phyloP scores from a whole-genome alignment of 2,329 filamentous ascomycete genomes.

The Neodidymelliopsis sp. region DNA sequence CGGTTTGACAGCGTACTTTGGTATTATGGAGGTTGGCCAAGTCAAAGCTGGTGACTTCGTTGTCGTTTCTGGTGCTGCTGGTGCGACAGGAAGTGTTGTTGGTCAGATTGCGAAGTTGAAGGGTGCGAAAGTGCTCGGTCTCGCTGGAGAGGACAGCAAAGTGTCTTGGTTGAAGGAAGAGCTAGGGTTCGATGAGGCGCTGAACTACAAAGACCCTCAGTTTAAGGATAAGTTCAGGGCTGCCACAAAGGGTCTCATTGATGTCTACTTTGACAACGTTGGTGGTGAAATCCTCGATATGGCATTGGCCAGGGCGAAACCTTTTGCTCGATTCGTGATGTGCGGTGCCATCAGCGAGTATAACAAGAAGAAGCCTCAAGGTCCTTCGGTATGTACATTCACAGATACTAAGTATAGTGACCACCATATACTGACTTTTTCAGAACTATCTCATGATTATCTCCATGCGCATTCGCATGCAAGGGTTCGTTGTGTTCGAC shows the following conservation, averaged over 20 bases:
- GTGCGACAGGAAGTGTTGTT: constrained; percentile 77
- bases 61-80: constrained; percentile 79
- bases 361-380: constrained; percentile 55
- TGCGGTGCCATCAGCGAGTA: constrained; percentile 57
- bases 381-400: constrained; percentile 54
- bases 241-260: constrained; percentile 58
- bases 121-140: constrained; percentile 61
- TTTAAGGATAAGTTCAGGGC: constrained; percentile 58
- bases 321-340: constrained; percentile 52
- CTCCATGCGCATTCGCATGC: constrained; percentile 54
- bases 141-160: constrained; percentile 62
- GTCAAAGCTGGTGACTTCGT: constrained; percentile 76
- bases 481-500: constrained; percentile 75
- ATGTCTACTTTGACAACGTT: constrained; percentile 62
- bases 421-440: constrained; percentile 7
- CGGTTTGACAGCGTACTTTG: constrained; percentile 78
- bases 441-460: constrained; percentile 56
- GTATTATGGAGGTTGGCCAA: constrained; percentile 72
- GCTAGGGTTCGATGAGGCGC: constrained; percentile 61
- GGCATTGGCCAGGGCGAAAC: constrained; percentile 53
- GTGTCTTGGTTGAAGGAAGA: constrained; percentile 62
- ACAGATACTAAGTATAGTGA: too few relatives aligned
- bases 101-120: constrained; percentile 81
- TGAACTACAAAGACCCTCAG: constrained; percentile 63
- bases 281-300: constrained; percentile 59